These are phyloP conservation scores for Suillus americanus DNA, from an alignment of 768 basidiomycete genomes.

Conservation along the genomic window DNA sequence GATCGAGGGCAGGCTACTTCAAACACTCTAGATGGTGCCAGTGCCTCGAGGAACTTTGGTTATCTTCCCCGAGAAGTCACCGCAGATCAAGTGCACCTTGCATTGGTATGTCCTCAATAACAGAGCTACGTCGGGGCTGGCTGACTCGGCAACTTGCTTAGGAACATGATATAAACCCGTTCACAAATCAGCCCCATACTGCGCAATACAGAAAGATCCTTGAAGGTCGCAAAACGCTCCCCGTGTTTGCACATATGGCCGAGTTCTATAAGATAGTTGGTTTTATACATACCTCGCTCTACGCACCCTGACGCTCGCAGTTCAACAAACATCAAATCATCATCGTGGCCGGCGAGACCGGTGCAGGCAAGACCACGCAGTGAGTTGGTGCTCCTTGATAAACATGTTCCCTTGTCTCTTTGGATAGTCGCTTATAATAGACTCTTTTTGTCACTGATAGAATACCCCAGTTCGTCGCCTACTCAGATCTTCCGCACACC, in stretches of 20 bases:
- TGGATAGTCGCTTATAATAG: conserved; percentile 21
- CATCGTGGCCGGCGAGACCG: conserved; percentile 91
- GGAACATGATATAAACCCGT: conserved; percentile 84
- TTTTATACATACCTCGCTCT: conserved; percentile 11
- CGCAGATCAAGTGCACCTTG: conserved; percentile 61
- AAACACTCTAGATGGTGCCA: too few species aligned
- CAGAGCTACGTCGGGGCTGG: background rate
- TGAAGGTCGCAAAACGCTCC: conserved; percentile 80
- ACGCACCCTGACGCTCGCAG: conserved; percentile 6
- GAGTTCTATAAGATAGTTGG: conserved; percentile 88
- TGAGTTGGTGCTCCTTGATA: conserved; percentile 41
- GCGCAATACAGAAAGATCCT: conserved; percentile 84
- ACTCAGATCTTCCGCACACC: conserved; percentile 87
- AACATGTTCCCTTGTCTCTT: conserved; percentile 18
- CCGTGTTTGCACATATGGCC: conserved; percentile 89
- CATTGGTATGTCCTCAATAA: conserved; percentile 53
- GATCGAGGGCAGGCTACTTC: too few species aligned
- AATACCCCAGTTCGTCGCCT: conserved; percentile 96
- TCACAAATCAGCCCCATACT: conserved; percentile 79
- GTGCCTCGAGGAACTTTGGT: conserved; percentile 52
- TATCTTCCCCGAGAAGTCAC: conserved; percentile 70
- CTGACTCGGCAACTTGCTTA: conserved; percentile 25
- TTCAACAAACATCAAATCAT: conserved; percentile 66
- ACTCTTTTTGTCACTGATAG: conserved; percentile 43
- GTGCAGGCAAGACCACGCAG: conserved; percentile 96